phyloP scores from a whole-genome alignment of 1,284 basidiomycete species.

The Golubevia sp. region DNA sequence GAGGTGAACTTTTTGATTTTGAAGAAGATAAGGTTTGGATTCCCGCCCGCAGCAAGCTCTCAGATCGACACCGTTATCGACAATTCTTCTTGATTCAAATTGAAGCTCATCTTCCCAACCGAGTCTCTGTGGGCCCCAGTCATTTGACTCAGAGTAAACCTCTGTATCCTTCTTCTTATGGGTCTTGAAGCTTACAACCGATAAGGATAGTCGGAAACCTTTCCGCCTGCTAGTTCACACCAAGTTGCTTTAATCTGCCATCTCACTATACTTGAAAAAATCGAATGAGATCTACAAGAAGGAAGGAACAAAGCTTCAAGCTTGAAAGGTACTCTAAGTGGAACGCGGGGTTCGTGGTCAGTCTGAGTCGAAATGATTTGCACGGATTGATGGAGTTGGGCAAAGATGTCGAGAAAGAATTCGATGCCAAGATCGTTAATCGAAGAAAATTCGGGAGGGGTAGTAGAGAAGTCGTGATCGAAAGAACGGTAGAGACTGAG shows the following conservation, averaged over 20 bases:
- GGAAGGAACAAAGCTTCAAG: conserved; percentile 71
- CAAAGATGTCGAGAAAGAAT: conserved; percentile 64
- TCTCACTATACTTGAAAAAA: conserved; percentile 81
- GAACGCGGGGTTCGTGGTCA: conserved; percentile 71
- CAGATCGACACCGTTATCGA: no score
- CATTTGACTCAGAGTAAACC: conserved; percentile 77
- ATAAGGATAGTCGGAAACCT: conserved; percentile 30
- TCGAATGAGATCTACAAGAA: conserved; percentile 76
- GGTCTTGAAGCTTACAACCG: conserved; percentile 64
- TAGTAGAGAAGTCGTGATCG: conserved; percentile 40
- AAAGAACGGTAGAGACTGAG: neutral
- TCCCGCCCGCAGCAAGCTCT: conserved; percentile 11
- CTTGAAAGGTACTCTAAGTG: conserved; percentile 74
- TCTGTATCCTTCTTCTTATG: conserved; percentile 83
- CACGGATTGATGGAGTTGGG: conserved; percentile 68
- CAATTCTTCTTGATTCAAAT: conserved; percentile 9
- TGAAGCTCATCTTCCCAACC: conserved; percentile 42
- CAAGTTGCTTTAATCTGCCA: conserved; percentile 76
- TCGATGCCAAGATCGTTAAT: conserved; percentile 65
- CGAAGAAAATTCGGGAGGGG: conserved; percentile 62
- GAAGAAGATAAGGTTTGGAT: conserved; percentile 5
- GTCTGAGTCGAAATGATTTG: conserved; percentile 76
- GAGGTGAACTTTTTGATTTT: conserved; percentile 9
- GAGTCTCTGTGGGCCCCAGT: conserved; percentile 77
- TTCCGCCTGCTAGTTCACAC: conserved; percentile 64